A percentile compares a stretch with the other conserved stretches of the same genome.
These are phyloP conservation scores for Zangia roseola DNA, from an alignment of 768 basidiomycete genomes.

Conservation along the genomic window DNA sequence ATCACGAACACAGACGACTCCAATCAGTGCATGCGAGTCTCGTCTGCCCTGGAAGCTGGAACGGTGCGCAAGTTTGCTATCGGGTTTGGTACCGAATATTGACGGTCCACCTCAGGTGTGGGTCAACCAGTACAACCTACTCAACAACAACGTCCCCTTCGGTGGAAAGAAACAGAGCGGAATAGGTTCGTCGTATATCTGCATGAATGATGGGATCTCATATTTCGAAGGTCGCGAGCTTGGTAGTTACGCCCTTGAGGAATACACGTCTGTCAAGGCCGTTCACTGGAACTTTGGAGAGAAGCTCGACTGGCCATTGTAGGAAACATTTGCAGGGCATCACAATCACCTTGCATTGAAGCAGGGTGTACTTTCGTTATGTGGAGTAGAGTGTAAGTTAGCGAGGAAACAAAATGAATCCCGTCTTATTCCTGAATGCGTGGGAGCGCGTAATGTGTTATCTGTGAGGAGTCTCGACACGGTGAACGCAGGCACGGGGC, in stretches of 20 bases:
- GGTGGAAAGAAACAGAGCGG: conserved; percentile 95
- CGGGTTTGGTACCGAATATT: not conserved
- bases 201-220: conserved; percentile 8
- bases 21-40: conserved; percentile 86
- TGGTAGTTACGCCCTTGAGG: conserved; percentile 79
- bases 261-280: conserved; percentile 81
- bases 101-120: conserved; percentile 56
- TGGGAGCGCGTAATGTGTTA: not conserved
- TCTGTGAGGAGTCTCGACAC: conserved; percentile 2
- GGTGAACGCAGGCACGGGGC: conserved; percentile 17
- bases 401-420: conserved; percentile 10
- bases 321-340: conserved; percentile 5
- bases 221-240: conserved; percentile 73
- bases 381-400: conserved; percentile 19
- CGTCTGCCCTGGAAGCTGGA: conserved; percentile 83
- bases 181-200: conserved; percentile 48
- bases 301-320: conserved; percentile 76
- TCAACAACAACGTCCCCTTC: conserved; percentile 90
- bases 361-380: not conserved
- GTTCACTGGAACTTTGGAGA: conserved; percentile 89
- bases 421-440: conserved; percentile 4
- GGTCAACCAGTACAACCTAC: conserved; percentile 86
- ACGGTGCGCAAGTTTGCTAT: conserved; percentile 51
- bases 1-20: conserved; percentile 57
- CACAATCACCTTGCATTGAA: not conserved